These are phyloP conservation scores for Fusarium torulosum DNA, from an alignment of 2,329 filamentous ascomycete genomes.

Conservation along the genomic window DNA sequence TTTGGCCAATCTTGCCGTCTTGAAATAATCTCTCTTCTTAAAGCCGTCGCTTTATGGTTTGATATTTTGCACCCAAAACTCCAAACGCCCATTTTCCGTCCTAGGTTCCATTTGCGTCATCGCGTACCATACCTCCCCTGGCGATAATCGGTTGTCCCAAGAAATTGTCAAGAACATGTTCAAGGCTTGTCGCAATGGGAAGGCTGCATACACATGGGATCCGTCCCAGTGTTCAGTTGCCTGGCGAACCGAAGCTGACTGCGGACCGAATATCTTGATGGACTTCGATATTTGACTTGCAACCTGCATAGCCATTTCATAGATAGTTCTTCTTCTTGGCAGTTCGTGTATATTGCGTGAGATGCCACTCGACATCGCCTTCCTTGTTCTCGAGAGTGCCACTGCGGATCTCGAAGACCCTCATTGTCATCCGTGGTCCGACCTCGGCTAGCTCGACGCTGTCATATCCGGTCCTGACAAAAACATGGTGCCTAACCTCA, in stretches of 20 bases:
- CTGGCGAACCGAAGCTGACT: background rate
- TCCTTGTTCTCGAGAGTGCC: conserved; percentile 95
- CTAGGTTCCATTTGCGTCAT: conserved; percentile 9
- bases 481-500: conserved; percentile 85
- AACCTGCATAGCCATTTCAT: conserved; percentile 57
- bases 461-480: conserved; percentile 91
- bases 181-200: background rate
- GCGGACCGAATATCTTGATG: background rate
- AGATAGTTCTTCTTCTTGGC: conserved; percentile 96
- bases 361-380: conserved; percentile 95
- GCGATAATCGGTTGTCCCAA: background rate
- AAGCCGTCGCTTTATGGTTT: conserved; percentile 13
- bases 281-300: background rate
- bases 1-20: conserved; percentile 15
- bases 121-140: background rate
- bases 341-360: conserved; percentile 95
- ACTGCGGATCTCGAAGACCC: conserved; percentile 90
- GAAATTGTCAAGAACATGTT: conserved; percentile 3
- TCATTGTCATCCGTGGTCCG: conserved; percentile 97
- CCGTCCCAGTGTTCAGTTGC: background rate
- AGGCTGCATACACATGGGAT: conserved; percentile 1
- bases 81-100: conserved; percentile 40
- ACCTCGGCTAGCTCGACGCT: conserved; percentile 91
- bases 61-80: conserved; percentile 38
- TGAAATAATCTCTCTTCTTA: conserved; percentile 20